phyloP scores from a whole-genome alignment of 2,329 filamentous ascomycete species.

The Aureobasidium subglaciale region DNA sequence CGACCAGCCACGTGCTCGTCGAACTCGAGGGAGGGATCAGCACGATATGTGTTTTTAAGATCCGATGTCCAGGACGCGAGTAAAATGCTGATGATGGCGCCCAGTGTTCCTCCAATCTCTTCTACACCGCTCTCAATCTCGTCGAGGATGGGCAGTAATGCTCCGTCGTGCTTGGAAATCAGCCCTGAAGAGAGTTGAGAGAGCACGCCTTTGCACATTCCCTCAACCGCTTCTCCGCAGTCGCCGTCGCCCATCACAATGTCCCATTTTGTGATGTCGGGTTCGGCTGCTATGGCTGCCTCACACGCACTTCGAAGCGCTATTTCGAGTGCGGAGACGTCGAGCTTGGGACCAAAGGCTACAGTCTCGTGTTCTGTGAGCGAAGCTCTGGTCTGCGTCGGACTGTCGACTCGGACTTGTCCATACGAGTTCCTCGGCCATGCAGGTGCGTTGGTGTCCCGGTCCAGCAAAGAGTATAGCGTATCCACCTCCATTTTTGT shows the following conservation, averaged over 20 bases:
- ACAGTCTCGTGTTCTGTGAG: conserved; percentile 7
- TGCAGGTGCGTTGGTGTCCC: conserved; percentile 44
- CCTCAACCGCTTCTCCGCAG: conserved; percentile 51
- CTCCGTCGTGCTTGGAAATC: conserved; percentile 18
- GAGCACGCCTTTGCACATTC: conserved; percentile 30
- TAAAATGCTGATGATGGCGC: conserved; percentile 31
- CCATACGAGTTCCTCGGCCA: conserved; percentile 45
- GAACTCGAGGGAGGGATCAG: conserved; percentile 21
- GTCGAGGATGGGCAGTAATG: conserved; percentile 29
- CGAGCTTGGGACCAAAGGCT: conserved; percentile 19
- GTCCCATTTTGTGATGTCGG: conserved; percentile 57
- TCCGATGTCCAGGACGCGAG: conserved; percentile 34
- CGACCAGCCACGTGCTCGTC: conserved; percentile 22
- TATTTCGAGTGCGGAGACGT: conserved; percentile 28
- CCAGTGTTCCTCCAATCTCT: conserved; percentile 32
- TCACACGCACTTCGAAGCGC: conserved; percentile 37
- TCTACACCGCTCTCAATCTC: conserved; percentile 29
- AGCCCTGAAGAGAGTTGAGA: conserved; percentile 21
- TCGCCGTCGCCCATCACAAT: conserved; percentile 59
- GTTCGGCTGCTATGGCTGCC: conserved; percentile 51
- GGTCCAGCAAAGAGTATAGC: conserved; percentile 43
- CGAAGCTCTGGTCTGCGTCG: not conserved
- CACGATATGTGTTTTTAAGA: conserved; percentile 28
- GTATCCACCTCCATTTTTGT: conserved; percentile 34
- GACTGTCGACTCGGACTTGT: not conserved